These are phyloP conservation scores for Aspergillus calidoustus DNA, from an alignment of 2,329 filamentous ascomycete genomes.

Conservation along the genomic window DNA sequence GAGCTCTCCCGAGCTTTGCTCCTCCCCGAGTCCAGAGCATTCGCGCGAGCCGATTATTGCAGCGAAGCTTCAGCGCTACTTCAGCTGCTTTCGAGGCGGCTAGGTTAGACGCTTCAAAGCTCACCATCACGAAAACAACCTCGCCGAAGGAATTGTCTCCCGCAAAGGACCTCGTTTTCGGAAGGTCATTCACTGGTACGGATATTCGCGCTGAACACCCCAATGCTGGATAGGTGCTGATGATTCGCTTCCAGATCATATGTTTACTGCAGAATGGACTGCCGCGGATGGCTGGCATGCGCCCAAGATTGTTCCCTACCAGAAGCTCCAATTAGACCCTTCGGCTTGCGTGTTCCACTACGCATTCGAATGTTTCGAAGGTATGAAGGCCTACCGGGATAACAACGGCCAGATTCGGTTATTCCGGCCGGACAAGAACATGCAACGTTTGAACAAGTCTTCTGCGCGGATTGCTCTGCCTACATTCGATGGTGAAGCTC, in stretches of 20 bases:
- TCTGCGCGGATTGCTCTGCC: conserved; percentile 90
- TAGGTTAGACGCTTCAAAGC: conserved; percentile 76
- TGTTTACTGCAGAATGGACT: conserved; percentile 95
- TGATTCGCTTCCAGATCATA: conserved; percentile 73
- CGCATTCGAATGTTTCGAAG: conserved; percentile 96
- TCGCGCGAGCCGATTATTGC: conserved; percentile 47
- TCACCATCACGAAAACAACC: conserved; percentile 74
- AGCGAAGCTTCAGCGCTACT: conserved; percentile 53
- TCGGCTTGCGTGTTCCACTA: conserved; percentile 98
- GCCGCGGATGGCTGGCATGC: conserved; percentile 79
- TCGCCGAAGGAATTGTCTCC: conserved; percentile 75
- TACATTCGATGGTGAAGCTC: conserved; percentile 73
- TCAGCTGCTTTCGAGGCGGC: conserved; percentile 51
- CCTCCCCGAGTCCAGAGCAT: conserved; percentile 32
- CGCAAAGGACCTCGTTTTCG: conserved; percentile 85
- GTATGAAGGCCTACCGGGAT: conserved; percentile 99
- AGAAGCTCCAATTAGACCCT: conserved; percentile 95
- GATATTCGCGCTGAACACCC: neutral
- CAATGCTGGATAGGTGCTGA: conserved; percentile 23
- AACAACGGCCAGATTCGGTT: conserved; percentile 75
- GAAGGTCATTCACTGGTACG: conserved; percentile 83
- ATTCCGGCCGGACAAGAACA: conserved; percentile 95
- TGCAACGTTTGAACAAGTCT: conserved; percentile 91
- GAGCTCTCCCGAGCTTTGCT: conserved; percentile 32
- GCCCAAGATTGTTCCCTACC: conserved; percentile 87